Base-by-base conservation (phyloP, 177 flowering plant species). In the Telopea speciosissima region DNA sequence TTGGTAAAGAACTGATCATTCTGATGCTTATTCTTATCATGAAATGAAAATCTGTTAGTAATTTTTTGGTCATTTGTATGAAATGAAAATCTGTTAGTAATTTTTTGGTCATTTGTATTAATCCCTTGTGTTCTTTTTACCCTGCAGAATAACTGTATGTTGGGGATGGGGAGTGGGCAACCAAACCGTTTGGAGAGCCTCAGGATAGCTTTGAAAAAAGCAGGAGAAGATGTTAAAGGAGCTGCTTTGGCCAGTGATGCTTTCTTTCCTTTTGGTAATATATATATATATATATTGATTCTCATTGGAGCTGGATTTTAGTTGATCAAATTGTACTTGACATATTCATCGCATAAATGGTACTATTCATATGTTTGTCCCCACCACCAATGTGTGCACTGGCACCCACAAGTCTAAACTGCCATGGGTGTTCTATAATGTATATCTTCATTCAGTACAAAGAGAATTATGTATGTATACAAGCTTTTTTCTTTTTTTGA, bases 91-190 rank as follows among this genome's bases (percentile, higher is more conserved):
- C 2, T 22, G n/a, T 19, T 22, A 49, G 52, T 44, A 13, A 33
- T 42, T 76, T 42, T 69, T 72, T 36, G 40, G 40, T 4, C 40
- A 8, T 36, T 36, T 8, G 9, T 36, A 36, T 36, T 36, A 36
- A 3, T 36, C 40, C 7, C 60, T 52, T 24, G 19, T 63, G 58
- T 9, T 33, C 9, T 69, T 13, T 8, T 77, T 71, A 79, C 72
- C n/a, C 61, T 44, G 26, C 89, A 93, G 99, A 77, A 91, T 76
- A 88, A 93, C 72, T 85, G 99, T 65, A 93, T 93, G 99, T 68
- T 96, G 67, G 99, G 99, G 24, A 96, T 96, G 99, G 98, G 99
- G 49, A 96, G 99, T 67, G 99, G 98, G 70, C 99, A 93, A 73
- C 99, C 98, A 63, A 96, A 96, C 76, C 96, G 98, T 56, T 45